Conservation (phyloP, 2,329 filamentous ascomycete species). For the Fonsecaea pugnacius region DNA sequence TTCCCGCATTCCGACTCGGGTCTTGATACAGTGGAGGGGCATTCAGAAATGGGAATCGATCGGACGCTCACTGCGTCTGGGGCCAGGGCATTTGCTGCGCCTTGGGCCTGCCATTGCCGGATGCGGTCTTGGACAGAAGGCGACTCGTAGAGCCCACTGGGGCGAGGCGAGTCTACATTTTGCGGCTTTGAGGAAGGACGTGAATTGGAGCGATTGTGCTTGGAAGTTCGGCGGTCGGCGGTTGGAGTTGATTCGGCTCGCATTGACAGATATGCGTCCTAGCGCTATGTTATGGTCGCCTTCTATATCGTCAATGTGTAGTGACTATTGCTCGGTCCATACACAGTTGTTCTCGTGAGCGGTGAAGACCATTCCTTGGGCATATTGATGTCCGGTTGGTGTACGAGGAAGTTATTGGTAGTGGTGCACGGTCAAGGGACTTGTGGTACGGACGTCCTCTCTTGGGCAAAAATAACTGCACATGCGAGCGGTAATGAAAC, state of each 20-base stretch:
- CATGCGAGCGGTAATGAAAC: neutral
- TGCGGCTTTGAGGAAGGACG: slow-evolving; percentile 21
- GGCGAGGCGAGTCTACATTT: slow-evolving; percentile 29
- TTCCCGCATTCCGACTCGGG: slow-evolving; percentile 25
- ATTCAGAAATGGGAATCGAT: slow-evolving; percentile 33
- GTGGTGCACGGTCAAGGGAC: neutral
- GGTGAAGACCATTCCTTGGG: neutral
- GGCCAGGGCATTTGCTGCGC: slow-evolving; percentile 55
- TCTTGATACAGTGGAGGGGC: slow-evolving; percentile 20
- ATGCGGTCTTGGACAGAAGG: slow-evolving; percentile 77
- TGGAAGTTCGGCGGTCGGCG: slow-evolving; percentile 38
- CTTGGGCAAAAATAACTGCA: neutral
- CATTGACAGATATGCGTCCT: slow-evolving; percentile 41
- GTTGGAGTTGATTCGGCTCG: slow-evolving; percentile 41
- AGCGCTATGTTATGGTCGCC: neutral
- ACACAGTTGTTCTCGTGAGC: slow-evolving; percentile 6
- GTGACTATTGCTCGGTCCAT: slow-evolving; percentile 22
- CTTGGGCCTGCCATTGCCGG: slow-evolving; percentile 80
- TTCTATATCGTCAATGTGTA: slow-evolving; percentile 16
- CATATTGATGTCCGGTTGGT: slow-evolving; percentile 1
- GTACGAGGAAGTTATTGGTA: neutral
- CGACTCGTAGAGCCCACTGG: slow-evolving; percentile 60
- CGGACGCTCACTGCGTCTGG: slow-evolving; percentile 36
- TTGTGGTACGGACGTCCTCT: neutral
- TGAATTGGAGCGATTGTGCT: slow-evolving; percentile 15